Evolutionary conservation across 805 yeast species (phyloP), one percentile per base, ranked within the genome.

Genomic region (Schwanniomyces polymorphus): DNA sequence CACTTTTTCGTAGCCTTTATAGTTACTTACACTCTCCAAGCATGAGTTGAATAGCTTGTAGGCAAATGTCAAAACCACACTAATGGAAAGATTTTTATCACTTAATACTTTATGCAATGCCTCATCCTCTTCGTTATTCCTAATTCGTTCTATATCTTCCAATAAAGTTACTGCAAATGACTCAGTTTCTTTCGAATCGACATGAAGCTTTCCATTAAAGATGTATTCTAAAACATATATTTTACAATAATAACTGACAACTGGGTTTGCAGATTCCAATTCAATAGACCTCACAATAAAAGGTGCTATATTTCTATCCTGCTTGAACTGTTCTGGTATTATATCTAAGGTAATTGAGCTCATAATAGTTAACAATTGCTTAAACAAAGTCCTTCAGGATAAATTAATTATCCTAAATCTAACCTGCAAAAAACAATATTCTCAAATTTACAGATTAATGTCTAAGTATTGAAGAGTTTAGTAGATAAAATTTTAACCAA

Each of bases 191-290:
- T 72, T 67, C 49, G 80, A 79, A 1, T 69, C 55, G 18, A 78
- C 68, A 58, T 91, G 97, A 17, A 84, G 68, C 46, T 81, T 78
- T 38, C 77, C 65, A 31, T 74, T 74, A 17, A 92, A 68, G 3
- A 92, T 83, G 56, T 80, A 73, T 63, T 91, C 92, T 2, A 88
- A 84, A 0, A 91, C 88, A 59, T 86, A 85, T 42, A 53, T 55
- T 63, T 74, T 76, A 65, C 94, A 86, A 64, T 79, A 87, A 64
- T 88, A 89, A 5, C 92, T 73, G 26, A 89, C 78, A 9, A 85
- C 67, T 0, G 95, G 91, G 51, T 88, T 85, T 8, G 74, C 76
- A 0, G 56, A 49, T 16, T 67, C 72, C 35, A 88, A 57, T 54
- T 90, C 96, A 8, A 61, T 64, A 17, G 89, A 73, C 7, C 91